These are phyloP conservation scores for Plantago coronopus DNA, from an alignment of 305 asterid species.

Conservation along the genomic window DNA sequence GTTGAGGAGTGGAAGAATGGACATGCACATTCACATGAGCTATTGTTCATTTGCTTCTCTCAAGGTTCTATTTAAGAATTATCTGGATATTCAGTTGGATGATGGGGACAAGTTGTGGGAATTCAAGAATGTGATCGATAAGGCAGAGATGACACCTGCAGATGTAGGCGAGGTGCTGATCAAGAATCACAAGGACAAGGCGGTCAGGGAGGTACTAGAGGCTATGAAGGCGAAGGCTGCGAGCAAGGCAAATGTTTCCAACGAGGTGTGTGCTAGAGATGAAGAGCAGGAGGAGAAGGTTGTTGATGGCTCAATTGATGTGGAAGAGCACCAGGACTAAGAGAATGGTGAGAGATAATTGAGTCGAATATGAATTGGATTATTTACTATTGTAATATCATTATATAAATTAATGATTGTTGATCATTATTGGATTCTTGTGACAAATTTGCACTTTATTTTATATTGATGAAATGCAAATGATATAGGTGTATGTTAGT, in stretches of 20 bases:
- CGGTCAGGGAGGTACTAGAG: slow-evolving; percentile 51
- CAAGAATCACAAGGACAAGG: slow-evolving; percentile 52
- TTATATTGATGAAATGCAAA: no score
- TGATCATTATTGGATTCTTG: no score
- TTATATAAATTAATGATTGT: no score
- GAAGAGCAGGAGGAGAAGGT: slow-evolving; percentile 2
- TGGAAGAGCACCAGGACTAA: not conserved
- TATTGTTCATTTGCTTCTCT: slow-evolving; percentile 53
- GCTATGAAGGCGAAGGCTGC: slow-evolving; percentile 40
- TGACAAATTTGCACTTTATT: no score
- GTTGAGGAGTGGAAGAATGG: slow-evolving; percentile 83
- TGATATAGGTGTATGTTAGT: no score
- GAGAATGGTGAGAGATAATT: slow-evolving; percentile 1
- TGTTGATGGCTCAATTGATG: no score
- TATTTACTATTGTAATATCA: not conserved
- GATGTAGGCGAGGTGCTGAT: slow-evolving; percentile 77
- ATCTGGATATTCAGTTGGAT: slow-evolving; percentile 44
- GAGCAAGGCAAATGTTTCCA: not conserved
- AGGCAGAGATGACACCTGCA: slow-evolving; percentile 84
- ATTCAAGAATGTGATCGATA: slow-evolving; percentile 39
- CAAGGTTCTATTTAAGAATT: slow-evolving; percentile 66
- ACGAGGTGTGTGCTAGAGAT: no score
- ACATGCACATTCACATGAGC: slow-evolving; percentile 88
- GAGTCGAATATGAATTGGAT: not conserved
- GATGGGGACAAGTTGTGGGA: slow-evolving; percentile 26